These are phyloP conservation scores for Bombardia bombarda DNA, from an alignment of 495 filamentous ascomycete genomes.

Conservation along the genomic window DNA sequence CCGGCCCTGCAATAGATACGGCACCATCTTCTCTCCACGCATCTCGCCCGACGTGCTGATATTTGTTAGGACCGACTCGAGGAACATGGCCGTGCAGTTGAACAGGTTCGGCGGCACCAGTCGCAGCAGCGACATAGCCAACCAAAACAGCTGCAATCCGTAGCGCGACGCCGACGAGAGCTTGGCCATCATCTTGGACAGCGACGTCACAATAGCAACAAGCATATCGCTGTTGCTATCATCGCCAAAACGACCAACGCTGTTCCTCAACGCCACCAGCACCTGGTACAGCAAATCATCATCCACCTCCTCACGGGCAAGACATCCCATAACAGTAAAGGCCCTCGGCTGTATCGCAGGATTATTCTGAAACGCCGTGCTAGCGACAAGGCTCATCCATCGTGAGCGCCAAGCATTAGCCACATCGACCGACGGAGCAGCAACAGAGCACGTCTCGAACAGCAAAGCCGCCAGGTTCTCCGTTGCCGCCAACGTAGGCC, in stretches of 20 bases:
- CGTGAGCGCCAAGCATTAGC: conserved; percentile 62
- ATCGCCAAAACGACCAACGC: conserved; percentile 50
- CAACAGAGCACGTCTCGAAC: conserved; percentile 52
- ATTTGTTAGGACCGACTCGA: conserved; percentile 54
- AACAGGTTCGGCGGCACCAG: conserved; percentile 51
- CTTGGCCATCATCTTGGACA: conserved; percentile 64
- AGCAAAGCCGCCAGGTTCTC: conserved; percentile 47
- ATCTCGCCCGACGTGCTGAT: conserved; percentile 50
- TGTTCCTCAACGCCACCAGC: conserved; percentile 53
- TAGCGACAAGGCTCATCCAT: conserved; percentile 64
- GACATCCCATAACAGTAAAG: conserved; percentile 61
- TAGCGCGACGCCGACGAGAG: conserved; percentile 55
- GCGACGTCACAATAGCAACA: conserved; percentile 51
- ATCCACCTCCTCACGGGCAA: conserved; percentile 59
- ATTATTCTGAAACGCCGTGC: conserved; percentile 63
- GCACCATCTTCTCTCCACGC: conserved; percentile 47
- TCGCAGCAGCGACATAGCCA: conserved; percentile 56
- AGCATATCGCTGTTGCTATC: conserved; percentile 57
- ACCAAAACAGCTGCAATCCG: conserved; percentile 60
- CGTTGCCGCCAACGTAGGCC: conserved; percentile 39
- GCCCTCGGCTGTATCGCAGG: conserved; percentile 59
- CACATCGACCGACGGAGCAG: conserved; percentile 53
- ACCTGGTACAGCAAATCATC: conserved; percentile 63
- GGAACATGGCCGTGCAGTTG: conserved; percentile 52
- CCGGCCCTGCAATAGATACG: conserved; percentile 49